Base-by-base conservation (phyloP, 352 stramenopile genomes). In the Phytophthora meadii region DNA sequence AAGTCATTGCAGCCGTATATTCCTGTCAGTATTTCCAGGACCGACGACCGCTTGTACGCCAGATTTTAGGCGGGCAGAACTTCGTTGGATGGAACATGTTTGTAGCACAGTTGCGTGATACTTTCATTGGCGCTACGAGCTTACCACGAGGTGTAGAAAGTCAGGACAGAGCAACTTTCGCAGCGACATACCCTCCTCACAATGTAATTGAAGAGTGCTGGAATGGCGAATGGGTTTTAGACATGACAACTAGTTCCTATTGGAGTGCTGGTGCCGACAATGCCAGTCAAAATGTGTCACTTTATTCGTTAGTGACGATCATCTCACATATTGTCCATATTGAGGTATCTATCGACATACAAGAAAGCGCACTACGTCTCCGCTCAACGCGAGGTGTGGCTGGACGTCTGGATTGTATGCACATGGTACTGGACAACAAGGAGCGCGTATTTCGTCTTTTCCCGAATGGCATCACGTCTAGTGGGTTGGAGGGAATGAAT, bases 31-130 rank as follows among this genome's bases (percentile, higher is more conserved):
- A 58, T 32, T 90, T 84, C 50, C 61, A 82, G 17, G 37, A 39
- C 8, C 81, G 79, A 56, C 72, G 83, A 1, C 70, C 77, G 32
- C 53, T 58, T 7, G 77, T 92, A 46, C 79, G 79, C 2, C 52
- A 84, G 27, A 79, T 90, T 8, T 57, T 90, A 17, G 68, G 79
- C 46, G 68, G 72, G 2, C 79, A 88, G 32, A 73, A 60, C 3
- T 88, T 92, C 36, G 46, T 68, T 4, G 83, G 83, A 3, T 92
- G 83, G 83, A 76, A 51, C 6, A 30, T 60, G 24, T 90, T 89
- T 17, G 81, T 92, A 5, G 79, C 83, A 2, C 79, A 90, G 47
- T 79, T 92, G 68, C 81, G 83, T n/a, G 83, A 92, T n/a, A 68
- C 69, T 36, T 92, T 82, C 57, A 78, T 92, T 25, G 51, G 60